Percentiles rank a stretch among this genome's conserved stretches.
Conservation (phyloP, 345 rosid species). For the Mangifera indica region DNA sequence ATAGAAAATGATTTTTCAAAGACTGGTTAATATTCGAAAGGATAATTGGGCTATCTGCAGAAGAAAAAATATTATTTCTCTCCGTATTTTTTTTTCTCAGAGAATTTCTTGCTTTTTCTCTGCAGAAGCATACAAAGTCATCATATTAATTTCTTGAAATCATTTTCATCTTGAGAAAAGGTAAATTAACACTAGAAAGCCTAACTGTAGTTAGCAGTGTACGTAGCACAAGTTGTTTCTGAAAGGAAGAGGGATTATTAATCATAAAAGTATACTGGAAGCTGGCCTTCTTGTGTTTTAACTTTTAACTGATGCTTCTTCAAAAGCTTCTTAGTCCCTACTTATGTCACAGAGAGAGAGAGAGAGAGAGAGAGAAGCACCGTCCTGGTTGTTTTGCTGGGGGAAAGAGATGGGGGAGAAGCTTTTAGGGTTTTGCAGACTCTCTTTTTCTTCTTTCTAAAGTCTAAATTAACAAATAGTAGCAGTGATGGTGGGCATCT, state of each 20-base stretch:
- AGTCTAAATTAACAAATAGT: constrained; percentile 19
- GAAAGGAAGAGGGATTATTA: neutral
- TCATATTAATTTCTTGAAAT: no score
- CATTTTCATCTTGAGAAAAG: neutral
- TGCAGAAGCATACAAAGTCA: no score
- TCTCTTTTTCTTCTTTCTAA: neutral
- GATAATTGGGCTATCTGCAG: neutral
- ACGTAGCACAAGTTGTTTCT: neutral
- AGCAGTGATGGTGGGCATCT: constrained; percentile 22
- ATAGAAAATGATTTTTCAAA: neutral
- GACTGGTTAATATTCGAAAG: no score
- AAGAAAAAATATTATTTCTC: neutral
- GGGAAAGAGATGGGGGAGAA: constrained; percentile 35
- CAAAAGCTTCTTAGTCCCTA: neutral
- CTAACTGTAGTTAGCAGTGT: neutral
- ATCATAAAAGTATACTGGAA: neutral
- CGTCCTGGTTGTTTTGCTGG: constrained; percentile 22
- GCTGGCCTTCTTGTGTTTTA: constrained; percentile 2
- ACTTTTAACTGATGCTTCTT: constrained; percentile 12
- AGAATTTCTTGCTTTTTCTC: neutral
- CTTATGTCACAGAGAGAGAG: neutral
- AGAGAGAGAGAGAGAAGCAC: neutral
- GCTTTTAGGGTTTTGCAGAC: constrained; percentile 29
- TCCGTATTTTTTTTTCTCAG: neutral
- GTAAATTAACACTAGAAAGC: neutral